phyloP scores from a whole-genome alignment of 169 alveolate species.

The Plasmodium ovale region DNA sequence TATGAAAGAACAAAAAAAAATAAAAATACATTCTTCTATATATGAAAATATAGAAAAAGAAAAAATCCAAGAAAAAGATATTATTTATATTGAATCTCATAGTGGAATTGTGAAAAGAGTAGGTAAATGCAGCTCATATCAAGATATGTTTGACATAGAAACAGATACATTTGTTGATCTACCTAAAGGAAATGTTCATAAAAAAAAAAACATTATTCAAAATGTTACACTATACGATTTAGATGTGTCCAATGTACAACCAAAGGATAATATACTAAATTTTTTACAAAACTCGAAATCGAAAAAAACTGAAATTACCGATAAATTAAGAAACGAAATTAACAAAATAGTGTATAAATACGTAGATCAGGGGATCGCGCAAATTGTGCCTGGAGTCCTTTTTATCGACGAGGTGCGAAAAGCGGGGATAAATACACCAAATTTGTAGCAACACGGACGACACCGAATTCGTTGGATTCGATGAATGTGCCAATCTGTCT shows the following conservation, averaged over 20 bases:
- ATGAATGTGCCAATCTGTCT: no score
- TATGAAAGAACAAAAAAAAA: slow-evolving; percentile 97
- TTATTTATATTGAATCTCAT: slow-evolving; percentile 97
- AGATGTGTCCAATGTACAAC: slow-evolving; percentile 98
- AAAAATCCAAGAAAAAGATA: slow-evolving; percentile 97
- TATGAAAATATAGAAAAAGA: slow-evolving; percentile 97
- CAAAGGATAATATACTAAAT: slow-evolving; percentile 84
- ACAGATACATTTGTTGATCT: slow-evolving; percentile 97
- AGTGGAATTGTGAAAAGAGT: slow-evolving; percentile 98
- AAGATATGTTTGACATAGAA: slow-evolving; percentile 97
- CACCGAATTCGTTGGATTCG: no score
- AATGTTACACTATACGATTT: slow-evolving; percentile 99
- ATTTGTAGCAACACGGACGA: no score
- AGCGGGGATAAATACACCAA: no score
- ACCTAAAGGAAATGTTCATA: slow-evolving; percentile 99
- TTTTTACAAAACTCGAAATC: slow-evolving; percentile 93
- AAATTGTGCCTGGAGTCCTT: slow-evolving; percentile 99
- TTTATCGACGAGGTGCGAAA: slow-evolving; percentile 97
- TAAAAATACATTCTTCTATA: slow-evolving; percentile 97
- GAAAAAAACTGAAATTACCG: slow-evolving; percentile 99
- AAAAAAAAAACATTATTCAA: slow-evolving; percentile 98
- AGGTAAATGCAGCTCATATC: slow-evolving; percentile 96
- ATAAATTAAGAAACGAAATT: slow-evolving; percentile 96
- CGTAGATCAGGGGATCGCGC: slow-evolving; percentile 98
- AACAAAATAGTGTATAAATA: slow-evolving; percentile 97